A percentile compares a stretch with the other conserved stretches of the same genome.
phyloP scores from a whole-genome alignment of 1,284 basidiomycete species.

The Abortiporus biennis region DNA sequence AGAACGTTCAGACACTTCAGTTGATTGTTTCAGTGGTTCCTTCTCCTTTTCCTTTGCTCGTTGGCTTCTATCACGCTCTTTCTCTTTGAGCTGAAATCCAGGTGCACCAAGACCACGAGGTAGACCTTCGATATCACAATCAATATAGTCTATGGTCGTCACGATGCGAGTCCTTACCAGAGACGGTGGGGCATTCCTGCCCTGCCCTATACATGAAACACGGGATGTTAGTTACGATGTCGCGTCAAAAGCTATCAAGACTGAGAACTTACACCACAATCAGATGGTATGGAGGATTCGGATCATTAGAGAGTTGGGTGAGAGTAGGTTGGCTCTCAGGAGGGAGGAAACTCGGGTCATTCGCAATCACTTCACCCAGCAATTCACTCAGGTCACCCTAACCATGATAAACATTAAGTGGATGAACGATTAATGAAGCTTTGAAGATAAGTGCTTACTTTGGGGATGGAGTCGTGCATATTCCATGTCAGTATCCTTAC shows the following conservation, averaged over 20 bases:
- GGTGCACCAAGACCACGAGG: slow-evolving; percentile 69
- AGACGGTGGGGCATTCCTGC: slow-evolving; percentile 75
- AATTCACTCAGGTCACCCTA: slow-evolving; percentile 75
- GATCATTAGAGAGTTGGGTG: slow-evolving; percentile 45
- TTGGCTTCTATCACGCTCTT: slow-evolving; percentile 30
- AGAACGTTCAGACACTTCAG: slow-evolving; percentile 18
- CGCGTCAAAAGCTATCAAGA: slow-evolving; percentile 12
- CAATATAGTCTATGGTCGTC: neutral
- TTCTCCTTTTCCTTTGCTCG: slow-evolving; percentile 12
- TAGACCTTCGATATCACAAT: slow-evolving; percentile 38
- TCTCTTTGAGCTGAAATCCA: slow-evolving; percentile 61
- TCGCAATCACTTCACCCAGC: slow-evolving; percentile 58
- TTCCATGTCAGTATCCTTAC: slow-evolving; percentile 59
- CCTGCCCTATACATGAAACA: slow-evolving; percentile 52
- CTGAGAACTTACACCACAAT: slow-evolving; percentile 58
- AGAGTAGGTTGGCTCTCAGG: slow-evolving; percentile 25
- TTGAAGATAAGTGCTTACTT: slow-evolving; percentile 38
- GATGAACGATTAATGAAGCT: neutral
- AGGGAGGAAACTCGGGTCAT: slow-evolving; percentile 29
- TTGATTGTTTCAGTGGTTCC: slow-evolving; percentile 9
- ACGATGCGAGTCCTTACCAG: slow-evolving; percentile 33
- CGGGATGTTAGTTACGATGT: too few relatives aligned
- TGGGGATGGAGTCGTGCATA: slow-evolving; percentile 74
- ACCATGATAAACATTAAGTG: neutral
- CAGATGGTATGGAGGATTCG: slow-evolving; percentile 73